Evolutionary conservation across 1,284 basidiomycete species (phyloP).

Genomic region (Singerocomus inundabilis): DNA sequence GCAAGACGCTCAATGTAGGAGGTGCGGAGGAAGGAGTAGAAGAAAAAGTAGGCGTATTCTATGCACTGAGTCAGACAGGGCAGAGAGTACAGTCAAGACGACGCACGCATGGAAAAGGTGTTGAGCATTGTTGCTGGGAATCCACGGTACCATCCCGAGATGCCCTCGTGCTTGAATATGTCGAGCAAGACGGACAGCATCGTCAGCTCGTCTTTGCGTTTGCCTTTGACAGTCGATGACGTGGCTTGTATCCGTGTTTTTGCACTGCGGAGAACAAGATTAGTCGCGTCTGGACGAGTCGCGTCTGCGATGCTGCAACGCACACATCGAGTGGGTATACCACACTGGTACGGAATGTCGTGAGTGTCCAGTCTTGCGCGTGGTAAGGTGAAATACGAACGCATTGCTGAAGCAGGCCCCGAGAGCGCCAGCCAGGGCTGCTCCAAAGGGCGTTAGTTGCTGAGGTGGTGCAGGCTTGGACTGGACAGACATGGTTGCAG

Average conservation of each 20-base stretch:
- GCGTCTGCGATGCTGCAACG: constrained; percentile 33
- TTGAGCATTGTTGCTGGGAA: constrained; percentile 99
- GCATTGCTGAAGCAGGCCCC: constrained; percentile 93
- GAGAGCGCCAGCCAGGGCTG: constrained; percentile 92
- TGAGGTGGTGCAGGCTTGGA: constrained; percentile 25
- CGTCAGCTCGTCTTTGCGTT: constrained; percentile 54
- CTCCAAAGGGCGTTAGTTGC: constrained; percentile 87
- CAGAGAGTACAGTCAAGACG: too few species aligned
- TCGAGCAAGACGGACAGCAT: constrained; percentile 65
- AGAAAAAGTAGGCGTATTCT: constrained; percentile 99
- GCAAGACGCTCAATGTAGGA: constrained; percentile 75
- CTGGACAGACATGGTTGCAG: constrained; percentile 27
- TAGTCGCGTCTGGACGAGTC: not conserved
- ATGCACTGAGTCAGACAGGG: not conserved
- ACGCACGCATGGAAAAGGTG: constrained; percentile 93
- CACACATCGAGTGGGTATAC: constrained; percentile 96
- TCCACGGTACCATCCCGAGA: constrained; percentile 85
- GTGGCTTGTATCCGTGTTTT: constrained; percentile 94
- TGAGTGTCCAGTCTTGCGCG: too few species aligned
- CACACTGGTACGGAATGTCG: too few species aligned
- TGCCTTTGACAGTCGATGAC: constrained; percentile 46
- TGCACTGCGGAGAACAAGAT: constrained; percentile 50
- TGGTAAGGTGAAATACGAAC: constrained; percentile 54
- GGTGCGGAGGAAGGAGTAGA: constrained; percentile 89
- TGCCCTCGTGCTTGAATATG: constrained; percentile 78